Conservation (phyloP, 495 filamentous ascomycete species). For the Talaromyces wortmannii region DNA sequence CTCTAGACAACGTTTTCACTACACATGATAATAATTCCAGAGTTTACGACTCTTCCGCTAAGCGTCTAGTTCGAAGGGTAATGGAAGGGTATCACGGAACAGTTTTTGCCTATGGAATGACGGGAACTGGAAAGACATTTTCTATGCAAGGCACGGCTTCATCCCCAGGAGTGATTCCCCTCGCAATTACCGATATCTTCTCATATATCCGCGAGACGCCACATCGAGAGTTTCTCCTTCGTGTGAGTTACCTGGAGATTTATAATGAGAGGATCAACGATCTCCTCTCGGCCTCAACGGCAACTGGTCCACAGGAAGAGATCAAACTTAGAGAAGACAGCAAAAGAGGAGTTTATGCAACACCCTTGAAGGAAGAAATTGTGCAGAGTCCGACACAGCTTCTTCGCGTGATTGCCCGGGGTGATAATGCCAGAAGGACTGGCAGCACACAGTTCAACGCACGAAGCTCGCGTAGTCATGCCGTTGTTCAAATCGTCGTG, state of each 20-base stretch:
- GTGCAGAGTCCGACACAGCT: slow-evolving; percentile 96
- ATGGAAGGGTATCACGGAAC: slow-evolving; percentile 99
- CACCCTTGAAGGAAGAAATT: slow-evolving; percentile 94
- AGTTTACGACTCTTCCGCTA: slow-evolving; percentile 90
- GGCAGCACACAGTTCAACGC: slow-evolving; percentile 95
- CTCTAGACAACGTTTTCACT: slow-evolving; percentile 87
- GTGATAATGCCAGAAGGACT: slow-evolving; percentile 82
- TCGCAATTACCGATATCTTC: slow-evolving; percentile 98
- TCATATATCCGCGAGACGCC: slow-evolving; percentile 98
- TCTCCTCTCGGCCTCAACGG: slow-evolving; percentile 66
- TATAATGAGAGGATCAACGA: slow-evolving; percentile 99
- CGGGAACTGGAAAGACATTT: slow-evolving; percentile 96
- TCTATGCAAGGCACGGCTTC: slow-evolving; percentile 98
- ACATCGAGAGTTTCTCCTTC: slow-evolving; percentile 85
- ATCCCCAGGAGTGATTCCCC: slow-evolving; percentile 93
- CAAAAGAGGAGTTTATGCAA: slow-evolving; percentile 95
- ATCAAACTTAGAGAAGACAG: slow-evolving; percentile 95
- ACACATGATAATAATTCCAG: slow-evolving; percentile 86
- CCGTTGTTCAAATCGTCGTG: slow-evolving; percentile 97
- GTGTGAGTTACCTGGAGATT: slow-evolving; percentile 97
- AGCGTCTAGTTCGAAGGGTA: slow-evolving; percentile 87
- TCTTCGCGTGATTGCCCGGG: slow-evolving; percentile 87
- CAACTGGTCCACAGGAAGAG: slow-evolving; percentile 62
- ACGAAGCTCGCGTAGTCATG: slow-evolving; percentile 93
- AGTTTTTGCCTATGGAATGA: slow-evolving; percentile 99